Evolutionary conservation across 805 yeast species (phyloP).

Genomic region (Metschnikowia santaceciliae): DNA sequence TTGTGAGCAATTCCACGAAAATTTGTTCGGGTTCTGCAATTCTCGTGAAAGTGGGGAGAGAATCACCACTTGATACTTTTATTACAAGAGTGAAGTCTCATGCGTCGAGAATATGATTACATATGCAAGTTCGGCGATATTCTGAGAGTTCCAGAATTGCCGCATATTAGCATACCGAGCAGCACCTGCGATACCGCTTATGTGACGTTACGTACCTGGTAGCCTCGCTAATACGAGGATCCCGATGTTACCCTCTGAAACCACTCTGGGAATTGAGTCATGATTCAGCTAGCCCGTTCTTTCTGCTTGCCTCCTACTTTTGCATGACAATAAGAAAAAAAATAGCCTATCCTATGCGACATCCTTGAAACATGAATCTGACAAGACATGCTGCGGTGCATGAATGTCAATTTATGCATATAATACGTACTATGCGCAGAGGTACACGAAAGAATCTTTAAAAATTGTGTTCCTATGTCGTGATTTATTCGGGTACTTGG

Average conservation of each 20-base stretch:
- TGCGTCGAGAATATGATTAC: background rate
- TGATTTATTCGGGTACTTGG: background rate
- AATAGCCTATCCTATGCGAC: background rate
- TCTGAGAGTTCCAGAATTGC: slow-evolving; percentile 2
- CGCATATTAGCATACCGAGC: background rate
- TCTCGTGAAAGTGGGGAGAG: background rate
- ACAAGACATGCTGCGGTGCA: slow-evolving; percentile 2
- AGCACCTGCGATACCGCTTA: background rate
- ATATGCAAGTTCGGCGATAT: background rate
- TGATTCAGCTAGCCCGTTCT: too few relatives aligned
- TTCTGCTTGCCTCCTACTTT: background rate
- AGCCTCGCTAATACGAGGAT: slow-evolving; percentile 1
- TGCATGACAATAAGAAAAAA: background rate
- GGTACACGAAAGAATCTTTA: background rate
- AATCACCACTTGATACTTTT: background rate
- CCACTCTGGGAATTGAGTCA: background rate
- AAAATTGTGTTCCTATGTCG: background rate
- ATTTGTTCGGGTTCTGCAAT: background rate
- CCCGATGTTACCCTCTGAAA: background rate
- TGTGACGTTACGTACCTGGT: slow-evolving; percentile 5
- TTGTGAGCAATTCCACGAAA: background rate
- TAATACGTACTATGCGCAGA: background rate
- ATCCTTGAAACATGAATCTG: slow-evolving; percentile 2
- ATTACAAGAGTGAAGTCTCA: background rate
- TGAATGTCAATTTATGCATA: background rate